Evolutionary conservation across 495 filamentous ascomycete species (phyloP), one percentile per base, ranked within the genome.

Genomic region (Penicillium tannophilum): DNA sequence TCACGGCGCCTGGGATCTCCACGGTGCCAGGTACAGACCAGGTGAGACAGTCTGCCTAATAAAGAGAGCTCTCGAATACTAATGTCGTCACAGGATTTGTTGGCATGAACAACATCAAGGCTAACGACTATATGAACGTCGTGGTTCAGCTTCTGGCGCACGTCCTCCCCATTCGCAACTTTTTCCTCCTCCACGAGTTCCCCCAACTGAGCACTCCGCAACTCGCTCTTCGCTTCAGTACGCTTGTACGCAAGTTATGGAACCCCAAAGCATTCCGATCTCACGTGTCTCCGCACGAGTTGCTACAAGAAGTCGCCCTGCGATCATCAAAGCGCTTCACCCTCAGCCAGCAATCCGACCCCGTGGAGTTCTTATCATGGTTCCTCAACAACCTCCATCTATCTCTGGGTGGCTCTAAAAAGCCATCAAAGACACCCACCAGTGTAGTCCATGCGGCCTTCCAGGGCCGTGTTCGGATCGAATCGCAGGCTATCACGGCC

Each of bases 21-120:
- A 77, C 17, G 90, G 90, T 36, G 88, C 88, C 66, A 86, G 88
- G 70, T 99, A 98, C 72, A 86, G 87, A 61, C 94, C 91, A 61
- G 91, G 83, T 85, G 67, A 58, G 76, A 60, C 10, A 50, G 16
- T 2, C n/a, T 5, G 16, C 35, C 20, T 14, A 19, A 43, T 10
- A 28, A 20, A 17, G 16, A 16, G 28, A 6, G 14, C 24, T 43
- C 39, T 17, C 30, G 3, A 30, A 16, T 31, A 47, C 64, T 72
- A 41, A 71, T 45, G 20, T 2, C 54, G 3, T 41, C 26, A 16
- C 69, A 79, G 88, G 94, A 4, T 99, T 96, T 70, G 92, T 99
- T 60, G 94, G 94, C 59, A 92, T 99, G 88, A 98, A 99, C 79
- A 97, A 99, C 72, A 98, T 99, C 79, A 99, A 99, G 72, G 91